Evolutionary conservation across 306 rosid species (phyloP).

Genomic region (Styphnolobium japonicum): DNA sequence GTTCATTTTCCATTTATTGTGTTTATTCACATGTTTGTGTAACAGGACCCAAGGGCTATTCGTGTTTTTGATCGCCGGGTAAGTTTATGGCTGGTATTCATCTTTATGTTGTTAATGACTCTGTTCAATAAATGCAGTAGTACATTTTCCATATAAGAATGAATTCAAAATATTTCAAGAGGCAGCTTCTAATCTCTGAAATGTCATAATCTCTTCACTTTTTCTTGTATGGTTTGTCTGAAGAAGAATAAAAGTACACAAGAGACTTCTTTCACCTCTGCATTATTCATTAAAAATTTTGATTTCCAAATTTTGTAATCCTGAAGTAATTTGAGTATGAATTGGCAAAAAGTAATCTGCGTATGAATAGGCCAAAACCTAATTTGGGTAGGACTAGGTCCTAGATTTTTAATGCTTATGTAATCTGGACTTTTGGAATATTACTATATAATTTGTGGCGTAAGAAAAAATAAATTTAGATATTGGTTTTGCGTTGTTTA

Average conservation of each 20-base stretch:
- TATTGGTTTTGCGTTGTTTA: background rate
- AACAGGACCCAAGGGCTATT: conserved; percentile 89
- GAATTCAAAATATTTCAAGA: background rate
- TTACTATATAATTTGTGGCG: background rate
- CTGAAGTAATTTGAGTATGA: background rate
- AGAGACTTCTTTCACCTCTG: background rate
- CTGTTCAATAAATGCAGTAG: background rate
- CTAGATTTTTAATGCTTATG: background rate
- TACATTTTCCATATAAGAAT: background rate
- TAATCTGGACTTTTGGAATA: background rate
- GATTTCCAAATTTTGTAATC: background rate
- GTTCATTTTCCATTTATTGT: conserved; percentile 3
- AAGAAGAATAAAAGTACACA: background rate
- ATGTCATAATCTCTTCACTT: background rate
- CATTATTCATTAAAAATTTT: background rate
- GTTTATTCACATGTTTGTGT: conserved; percentile 24
- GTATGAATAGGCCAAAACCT: too few relatives aligned
- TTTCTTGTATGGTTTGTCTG: background rate
- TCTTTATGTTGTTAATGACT: background rate
- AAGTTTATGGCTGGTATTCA: conserved; percentile 27
- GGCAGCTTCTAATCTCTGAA: background rate
- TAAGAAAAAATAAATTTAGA: background rate
- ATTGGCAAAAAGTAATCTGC: background rate
- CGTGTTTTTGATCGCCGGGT: conserved; percentile 95
- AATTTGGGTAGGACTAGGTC: background rate